Evolutionary conservation across 169 alveolate species (phyloP).

Genomic region (Cryptosporidium andersoni): DNA sequence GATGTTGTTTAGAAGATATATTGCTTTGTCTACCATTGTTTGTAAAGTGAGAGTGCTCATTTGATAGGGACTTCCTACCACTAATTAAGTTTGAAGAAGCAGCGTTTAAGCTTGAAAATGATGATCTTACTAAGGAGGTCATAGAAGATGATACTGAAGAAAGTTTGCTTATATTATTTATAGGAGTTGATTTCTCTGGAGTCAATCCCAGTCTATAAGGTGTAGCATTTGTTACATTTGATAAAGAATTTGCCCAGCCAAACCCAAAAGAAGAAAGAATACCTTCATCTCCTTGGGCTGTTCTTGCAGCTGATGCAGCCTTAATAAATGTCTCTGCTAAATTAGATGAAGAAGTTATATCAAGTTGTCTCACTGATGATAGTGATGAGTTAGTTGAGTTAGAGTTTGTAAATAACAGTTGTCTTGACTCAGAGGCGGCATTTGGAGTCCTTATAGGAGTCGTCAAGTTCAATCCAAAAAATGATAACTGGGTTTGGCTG

Average conservation of each 20-base stretch:
- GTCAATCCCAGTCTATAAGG: too few species aligned
- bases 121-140: too few species aligned
- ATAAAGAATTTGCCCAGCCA: not conserved
- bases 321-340: slow-evolving; percentile 36
- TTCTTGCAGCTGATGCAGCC: slow-evolving; percentile 41
- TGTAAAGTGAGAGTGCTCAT: too few species aligned
- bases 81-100: too few species aligned
- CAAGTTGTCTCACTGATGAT: not conserved
- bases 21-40: too few species aligned
- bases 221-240: not conserved
- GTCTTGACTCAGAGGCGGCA: not conserved
- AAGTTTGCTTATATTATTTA: not conserved
- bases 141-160: too few species aligned
- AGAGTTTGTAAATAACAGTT: too few species aligned
- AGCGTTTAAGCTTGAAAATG: too few species aligned
- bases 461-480: slow-evolving; percentile 42
- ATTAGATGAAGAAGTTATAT: slow-evolving; percentile 8
- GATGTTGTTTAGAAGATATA: too few species aligned
- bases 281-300: not conserved
- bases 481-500: not conserved
- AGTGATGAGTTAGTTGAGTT: not conserved
- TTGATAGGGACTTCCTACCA: too few species aligned
- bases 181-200: not conserved
- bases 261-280: not conserved
- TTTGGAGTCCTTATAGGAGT: slow-evolving; percentile 13